phyloP scores from a whole-genome alignment of 78 protist genomes.

The Dictyostelium brefeldianum region DNA sequence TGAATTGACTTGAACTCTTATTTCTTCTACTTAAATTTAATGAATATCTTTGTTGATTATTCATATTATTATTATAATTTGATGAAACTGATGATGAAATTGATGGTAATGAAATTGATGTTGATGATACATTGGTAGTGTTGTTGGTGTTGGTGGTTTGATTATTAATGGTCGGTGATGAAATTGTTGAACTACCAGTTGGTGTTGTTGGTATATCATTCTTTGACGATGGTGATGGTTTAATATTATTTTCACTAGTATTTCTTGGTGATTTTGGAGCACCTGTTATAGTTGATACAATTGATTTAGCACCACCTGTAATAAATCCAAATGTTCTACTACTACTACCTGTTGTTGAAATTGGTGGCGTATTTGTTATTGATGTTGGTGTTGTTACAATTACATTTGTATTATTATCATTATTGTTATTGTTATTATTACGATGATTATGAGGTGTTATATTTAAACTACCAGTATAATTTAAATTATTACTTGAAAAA shows the following conservation, averaged over 20 bases:
- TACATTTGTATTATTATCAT: too few relatives aligned
- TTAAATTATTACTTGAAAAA: conserved; percentile 7
- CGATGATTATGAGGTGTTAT: not conserved
- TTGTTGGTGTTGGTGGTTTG: too few relatives aligned
- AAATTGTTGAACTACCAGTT: not conserved
- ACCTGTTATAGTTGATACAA: conserved; percentile 14
- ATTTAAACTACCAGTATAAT: not conserved
- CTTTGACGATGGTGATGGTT: not conserved
- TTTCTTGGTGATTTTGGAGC: not conserved
- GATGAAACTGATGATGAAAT: not conserved
- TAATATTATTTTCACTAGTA: not conserved
- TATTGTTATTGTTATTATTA: not conserved
- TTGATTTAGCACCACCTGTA: conserved; percentile 2
- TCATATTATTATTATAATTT: not conserved
- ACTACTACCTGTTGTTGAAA: not conserved
- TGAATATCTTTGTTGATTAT: conserved; percentile 13
- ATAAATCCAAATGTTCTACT: not conserved
- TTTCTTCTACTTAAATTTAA: conserved; percentile 6
- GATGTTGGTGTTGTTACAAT: conserved; percentile 9
- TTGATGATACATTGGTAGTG: not conserved
- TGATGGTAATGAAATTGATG: not conserved
- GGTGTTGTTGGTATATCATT: not conserved
- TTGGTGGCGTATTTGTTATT: conserved; percentile 8
- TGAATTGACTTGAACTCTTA: conserved; percentile 6
- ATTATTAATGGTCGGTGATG: conserved; percentile 25